Evolutionary conservation across 2,329 filamentous ascomycete genomes (phyloP).

Genomic region (Chaetomiaceae sp.): DNA sequence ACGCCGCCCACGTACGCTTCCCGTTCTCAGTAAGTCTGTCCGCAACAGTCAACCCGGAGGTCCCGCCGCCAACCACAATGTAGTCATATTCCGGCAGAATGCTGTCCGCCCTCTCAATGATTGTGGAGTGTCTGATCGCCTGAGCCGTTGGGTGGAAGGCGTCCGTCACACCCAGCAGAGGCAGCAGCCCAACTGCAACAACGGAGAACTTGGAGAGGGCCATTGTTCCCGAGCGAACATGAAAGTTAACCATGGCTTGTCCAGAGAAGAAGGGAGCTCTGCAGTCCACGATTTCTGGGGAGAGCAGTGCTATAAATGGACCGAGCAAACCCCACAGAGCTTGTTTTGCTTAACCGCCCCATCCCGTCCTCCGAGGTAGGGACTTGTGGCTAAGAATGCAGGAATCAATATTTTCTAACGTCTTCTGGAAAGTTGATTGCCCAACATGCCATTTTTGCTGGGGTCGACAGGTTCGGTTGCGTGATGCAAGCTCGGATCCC

Average conservation of each 20-base stretch:
- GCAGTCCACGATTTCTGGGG: neutral
- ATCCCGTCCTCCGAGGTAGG: neutral
- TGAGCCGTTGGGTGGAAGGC: neutral
- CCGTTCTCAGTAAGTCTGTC: constrained; percentile 20
- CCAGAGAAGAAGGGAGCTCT: too few species aligned
- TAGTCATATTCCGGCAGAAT: constrained; percentile 19
- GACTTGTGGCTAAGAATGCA: neutral
- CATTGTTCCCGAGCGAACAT: neutral
- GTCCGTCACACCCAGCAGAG: neutral
- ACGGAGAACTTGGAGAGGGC: constrained; percentile 2
- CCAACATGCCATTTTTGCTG: constrained; percentile 4
- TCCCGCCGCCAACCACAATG: constrained; percentile 22
- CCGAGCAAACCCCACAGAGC: neutral
- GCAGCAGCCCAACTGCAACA: neutral
- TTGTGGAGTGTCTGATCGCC: neutral
- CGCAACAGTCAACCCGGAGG: constrained; percentile 18
- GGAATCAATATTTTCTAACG: constrained; percentile 11
- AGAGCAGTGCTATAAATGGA: neutral
- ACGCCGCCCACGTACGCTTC: constrained; percentile 3
- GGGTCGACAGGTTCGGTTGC: neutral
- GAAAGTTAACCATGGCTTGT: neutral
- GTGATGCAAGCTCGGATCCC: constrained; percentile 3
- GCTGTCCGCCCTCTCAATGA: constrained; percentile 5
- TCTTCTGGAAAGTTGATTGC: constrained; percentile 5
- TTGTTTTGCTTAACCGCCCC: neutral